Evolutionary conservation across 805 yeast species (phyloP).

Genomic region (Metschnikowia amazonensis): DNA sequence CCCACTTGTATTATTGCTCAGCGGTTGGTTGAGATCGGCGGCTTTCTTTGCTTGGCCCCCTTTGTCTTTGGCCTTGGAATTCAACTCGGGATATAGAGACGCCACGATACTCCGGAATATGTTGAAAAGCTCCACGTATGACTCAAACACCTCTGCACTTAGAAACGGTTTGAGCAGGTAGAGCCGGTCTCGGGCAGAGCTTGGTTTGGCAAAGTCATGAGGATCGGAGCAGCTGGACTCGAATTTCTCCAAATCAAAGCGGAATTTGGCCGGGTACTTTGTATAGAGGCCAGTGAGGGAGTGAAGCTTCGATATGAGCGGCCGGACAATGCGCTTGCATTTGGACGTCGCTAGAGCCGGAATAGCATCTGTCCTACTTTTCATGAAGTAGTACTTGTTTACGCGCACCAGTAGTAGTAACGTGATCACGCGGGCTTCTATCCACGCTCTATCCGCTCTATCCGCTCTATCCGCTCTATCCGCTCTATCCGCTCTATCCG

Average conservation of each 20-base stretch:
- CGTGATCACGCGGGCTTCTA: not conserved
- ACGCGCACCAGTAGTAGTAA: not conserved
- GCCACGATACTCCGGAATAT: constrained; percentile 27
- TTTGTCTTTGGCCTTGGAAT: not conserved
- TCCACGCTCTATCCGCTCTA: too few relatives aligned
- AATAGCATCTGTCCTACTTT: not conserved
- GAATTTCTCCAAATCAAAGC: constrained; percentile 9
- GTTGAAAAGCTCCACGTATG: constrained; percentile 30
- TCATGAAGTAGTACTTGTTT: not conserved
- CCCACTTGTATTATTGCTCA: not conserved
- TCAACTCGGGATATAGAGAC: constrained; percentile 12
- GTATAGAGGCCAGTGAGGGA: constrained; percentile 26
- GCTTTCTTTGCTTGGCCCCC: not conserved
- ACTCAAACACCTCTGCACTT: constrained; percentile 24
- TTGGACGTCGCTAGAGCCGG: constrained; percentile 19
- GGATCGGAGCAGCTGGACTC: not conserved
- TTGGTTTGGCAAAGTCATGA: constrained; percentile 6
- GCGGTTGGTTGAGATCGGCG: not conserved
- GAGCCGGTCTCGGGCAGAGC: constrained; percentile 25
- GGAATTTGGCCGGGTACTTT: constrained; percentile 25
- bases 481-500: too few relatives aligned
- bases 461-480: too few relatives aligned
- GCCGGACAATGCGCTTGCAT: constrained; percentile 35
- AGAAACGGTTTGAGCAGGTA: constrained; percentile 24
- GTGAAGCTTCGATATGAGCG: constrained; percentile 36